Percentiles rank a stretch among this genome's conserved stretches.
These are phyloP conservation scores for Cadophora gregata DNA, from an alignment of 2,329 filamentous ascomycete genomes.

Conservation along the genomic window DNA sequence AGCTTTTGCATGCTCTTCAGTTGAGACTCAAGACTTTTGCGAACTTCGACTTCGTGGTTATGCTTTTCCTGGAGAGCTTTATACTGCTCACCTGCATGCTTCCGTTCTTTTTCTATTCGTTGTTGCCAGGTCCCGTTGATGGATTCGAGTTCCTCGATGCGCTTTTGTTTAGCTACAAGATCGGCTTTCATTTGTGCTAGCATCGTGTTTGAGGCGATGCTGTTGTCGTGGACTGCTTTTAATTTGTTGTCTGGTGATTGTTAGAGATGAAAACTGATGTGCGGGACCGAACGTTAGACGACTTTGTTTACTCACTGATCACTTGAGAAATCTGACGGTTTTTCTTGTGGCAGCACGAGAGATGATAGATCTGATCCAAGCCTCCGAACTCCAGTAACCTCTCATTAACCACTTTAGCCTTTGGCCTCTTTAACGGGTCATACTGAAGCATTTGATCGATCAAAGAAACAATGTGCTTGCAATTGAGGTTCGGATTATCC, in stretches of 20 bases:
- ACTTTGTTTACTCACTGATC: conserved; percentile 43
- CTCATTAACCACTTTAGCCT: conserved; percentile 56
- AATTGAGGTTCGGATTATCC: conserved; percentile 30
- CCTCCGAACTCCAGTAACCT: conserved; percentile 53
- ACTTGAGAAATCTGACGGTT: conserved; percentile 42
- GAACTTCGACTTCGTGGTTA: conserved; percentile 29
- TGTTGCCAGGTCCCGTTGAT: conserved; percentile 31
- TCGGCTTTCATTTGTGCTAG: conserved; percentile 27
- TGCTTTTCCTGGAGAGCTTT: conserved; percentile 33
- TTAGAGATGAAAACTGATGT: conserved; percentile 3
- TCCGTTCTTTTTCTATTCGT: conserved; percentile 33
- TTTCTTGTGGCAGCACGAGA: conserved; percentile 52
- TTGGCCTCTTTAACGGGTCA: conserved; percentile 56
- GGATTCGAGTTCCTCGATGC: conserved; percentile 31
- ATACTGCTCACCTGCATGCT: conserved; percentile 35
- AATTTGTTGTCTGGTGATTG: conserved; percentile 32
- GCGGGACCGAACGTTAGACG: neutral
- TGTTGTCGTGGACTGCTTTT: conserved; percentile 26
- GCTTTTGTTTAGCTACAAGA: conserved; percentile 28
- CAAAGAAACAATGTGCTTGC: conserved; percentile 50
- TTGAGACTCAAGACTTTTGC: conserved; percentile 30
- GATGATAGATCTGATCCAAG: conserved; percentile 55
- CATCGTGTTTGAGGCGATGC: conserved; percentile 6
- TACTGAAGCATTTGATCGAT: conserved; percentile 59
- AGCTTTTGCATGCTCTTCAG: conserved; percentile 28